Base-by-base conservation (phyloP, 495 filamentous ascomycete genomes). In the Podospora sp. region DNA sequence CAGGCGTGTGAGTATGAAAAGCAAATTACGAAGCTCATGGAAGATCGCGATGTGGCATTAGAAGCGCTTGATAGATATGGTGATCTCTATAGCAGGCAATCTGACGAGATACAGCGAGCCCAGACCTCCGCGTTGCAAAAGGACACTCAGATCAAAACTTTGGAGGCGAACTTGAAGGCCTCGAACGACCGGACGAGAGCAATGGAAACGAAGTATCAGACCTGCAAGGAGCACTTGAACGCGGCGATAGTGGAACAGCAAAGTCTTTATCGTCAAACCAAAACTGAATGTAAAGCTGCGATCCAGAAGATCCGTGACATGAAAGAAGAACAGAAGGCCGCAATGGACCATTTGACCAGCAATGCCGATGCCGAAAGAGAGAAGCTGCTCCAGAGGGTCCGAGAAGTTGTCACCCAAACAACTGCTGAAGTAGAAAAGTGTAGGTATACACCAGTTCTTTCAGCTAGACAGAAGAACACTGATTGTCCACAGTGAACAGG, bases 211-310 rank as follows among this genome's bases (percentile, higher is more conserved):
- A 81, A 74, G 52, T 65, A 77, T 52, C 65, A 68, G 18, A 65
- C 68, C 6, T 76, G 72, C 56, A 79, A 70, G 40, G 50, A 65
- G 2, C 71, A 74, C 1, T 61, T 80, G 8, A 80, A 80, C 64
- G 63, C 72, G 22, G 77, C 77, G 2, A 76, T 80, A 7, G 65
- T 71, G 6, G 80, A 83, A 53, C 80, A 81, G 29, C 81, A 81
- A 63, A 58, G 63, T 20, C 68, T 81, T 0, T 81, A 77, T 62
- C 57, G 53, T 36, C 69, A 70, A 25, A 73, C 69, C 25, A 77
- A 72, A 50, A 62, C 72, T 14, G 73, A 65, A 11, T 79, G 72
- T 29, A 61, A 74, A 2, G 65, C 75, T 11, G 58, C 72, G 0
- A 75, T 73, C 16, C 60, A 70, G 5, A 55, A 74, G 22, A 62